Conservation (phyloP, 352 stramenopile genomes). For the Phytophthora megakarya region DNA sequence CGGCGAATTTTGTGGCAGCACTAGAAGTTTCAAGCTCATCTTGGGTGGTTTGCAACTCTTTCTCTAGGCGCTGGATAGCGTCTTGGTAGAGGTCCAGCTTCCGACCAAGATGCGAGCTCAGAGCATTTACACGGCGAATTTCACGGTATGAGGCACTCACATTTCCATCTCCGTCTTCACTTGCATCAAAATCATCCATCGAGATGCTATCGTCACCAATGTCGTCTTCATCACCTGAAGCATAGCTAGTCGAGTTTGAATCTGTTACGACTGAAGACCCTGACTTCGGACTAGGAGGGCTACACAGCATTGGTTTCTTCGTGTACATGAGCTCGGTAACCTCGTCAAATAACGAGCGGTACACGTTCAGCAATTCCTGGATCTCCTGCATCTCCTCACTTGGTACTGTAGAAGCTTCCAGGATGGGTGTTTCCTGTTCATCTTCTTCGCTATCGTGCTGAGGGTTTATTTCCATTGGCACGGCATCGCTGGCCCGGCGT, state of each 20-base stretch:
- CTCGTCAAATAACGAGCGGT: conserved; percentile 70
- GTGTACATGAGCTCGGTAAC: conserved; percentile 59
- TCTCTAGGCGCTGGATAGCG: conserved; percentile 70
- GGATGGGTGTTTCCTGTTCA: conserved; percentile 17
- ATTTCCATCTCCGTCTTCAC: conserved; percentile 37
- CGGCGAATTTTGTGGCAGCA: conserved; percentile 77
- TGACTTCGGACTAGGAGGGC: conserved; percentile 54
- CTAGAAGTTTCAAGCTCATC: conserved; percentile 84
- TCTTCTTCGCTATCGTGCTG: conserved; percentile 30
- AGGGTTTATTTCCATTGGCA: conserved; percentile 23
- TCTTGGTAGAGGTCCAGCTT: conserved; percentile 80
- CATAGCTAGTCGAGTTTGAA: conserved; percentile 64
- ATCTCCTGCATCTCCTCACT: conserved; percentile 55
- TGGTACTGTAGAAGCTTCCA: conserved; percentile 31
- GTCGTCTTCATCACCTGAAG: conserved; percentile 60
- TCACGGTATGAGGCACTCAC: conserved; percentile 51
- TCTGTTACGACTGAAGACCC: conserved; percentile 73
- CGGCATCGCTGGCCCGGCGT: conserved; percentile 39
- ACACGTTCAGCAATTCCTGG: conserved; percentile 67
- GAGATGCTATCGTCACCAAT: conserved; percentile 39
- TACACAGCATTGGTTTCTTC: conserved; percentile 53
- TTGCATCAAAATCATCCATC: conserved; percentile 39
- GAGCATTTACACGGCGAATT: conserved; percentile 60
- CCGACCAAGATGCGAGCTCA: conserved; percentile 65
- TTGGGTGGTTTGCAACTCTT: conserved; percentile 58